These are phyloP conservation scores for Gautieria morchelliformis DNA, from an alignment of 768 basidiomycete genomes.

Conservation along the genomic window DNA sequence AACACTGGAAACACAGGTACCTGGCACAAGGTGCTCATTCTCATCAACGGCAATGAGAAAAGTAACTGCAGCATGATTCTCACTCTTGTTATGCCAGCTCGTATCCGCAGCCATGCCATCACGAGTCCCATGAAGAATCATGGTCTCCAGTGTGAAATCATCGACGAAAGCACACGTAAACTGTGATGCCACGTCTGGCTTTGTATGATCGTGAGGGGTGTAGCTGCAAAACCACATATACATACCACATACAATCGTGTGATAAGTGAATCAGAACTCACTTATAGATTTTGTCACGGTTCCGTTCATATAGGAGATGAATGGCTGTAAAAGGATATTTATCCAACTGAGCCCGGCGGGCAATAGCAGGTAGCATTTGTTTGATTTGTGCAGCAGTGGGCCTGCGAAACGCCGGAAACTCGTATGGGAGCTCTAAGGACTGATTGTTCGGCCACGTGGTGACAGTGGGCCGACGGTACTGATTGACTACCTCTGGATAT, in stretches of 20 bases:
- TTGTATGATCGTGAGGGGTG: background rate
- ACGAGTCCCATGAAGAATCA: too few relatives aligned
- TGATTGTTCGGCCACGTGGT: background rate
- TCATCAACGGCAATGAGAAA: constrained; percentile 10
- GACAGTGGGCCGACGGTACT: background rate
- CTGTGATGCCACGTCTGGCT: background rate
- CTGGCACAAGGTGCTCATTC: constrained; percentile 9
- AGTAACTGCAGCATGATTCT: constrained; percentile 12
- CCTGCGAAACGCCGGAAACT: background rate
- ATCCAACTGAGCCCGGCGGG: background rate
- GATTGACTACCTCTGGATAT: background rate
- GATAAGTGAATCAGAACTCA: background rate
- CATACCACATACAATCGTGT: background rate
- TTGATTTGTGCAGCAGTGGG: background rate
- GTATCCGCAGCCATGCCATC: constrained; percentile 9
- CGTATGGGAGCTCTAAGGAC: background rate
- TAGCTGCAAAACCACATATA: background rate
- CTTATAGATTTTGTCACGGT: background rate
- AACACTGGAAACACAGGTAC: background rate
- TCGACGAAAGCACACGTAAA: background rate
- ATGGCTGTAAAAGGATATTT: background rate
- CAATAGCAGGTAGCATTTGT: background rate
- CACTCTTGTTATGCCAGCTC: constrained; percentile 10
- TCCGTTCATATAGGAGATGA: background rate
- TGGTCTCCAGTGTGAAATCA: background rate